Evolutionary conservation across 441 rosid species (phyloP), one percentile per base, ranked within the genome.

Genomic region (Erodium texanum): DNA sequence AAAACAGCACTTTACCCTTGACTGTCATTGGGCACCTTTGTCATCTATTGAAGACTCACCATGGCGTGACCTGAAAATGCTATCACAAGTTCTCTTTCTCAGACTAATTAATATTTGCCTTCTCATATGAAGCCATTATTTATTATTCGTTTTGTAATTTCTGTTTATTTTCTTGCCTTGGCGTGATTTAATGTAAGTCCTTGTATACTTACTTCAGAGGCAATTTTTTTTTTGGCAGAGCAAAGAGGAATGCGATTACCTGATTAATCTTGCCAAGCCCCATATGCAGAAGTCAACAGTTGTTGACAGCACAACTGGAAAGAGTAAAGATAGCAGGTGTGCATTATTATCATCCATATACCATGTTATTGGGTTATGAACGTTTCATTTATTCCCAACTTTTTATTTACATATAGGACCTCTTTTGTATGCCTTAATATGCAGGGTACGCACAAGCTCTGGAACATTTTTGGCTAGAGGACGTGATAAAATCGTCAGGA

Each of bases 251-350:
- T 89, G 98, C 58, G 85, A 89, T 43, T 83, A 89, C 75, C 75
- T 92, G 41, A 92, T 94, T 43, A 74, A 72, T 64, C 87, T 88
- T 20, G 97, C 98, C 29, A 86, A 79, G 83, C 98, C 98, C 12
- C 82, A 80, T 70, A 90, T 93, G 98, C 74, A 74, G 54, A 93
- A 89, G 80, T 93, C 98, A 18, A 80, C 87, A 1, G 97, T 93
- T 68, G 96, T 90, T 45, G 97, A 93, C 75, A 71, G 82, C 73
- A 82, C 77, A 73, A 93, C 96, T 67, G 97, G 97, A 69, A 80
- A 85, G 84, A 89, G 94, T 77, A 87, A 66, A 76, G 98, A 93
- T 75, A 93, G 96, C 86, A 87, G 97, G 97, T 85, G 65, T 52
- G 32, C 9, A 34, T 52, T 4, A 11, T 62, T 19, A 43, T 67